These are phyloP conservation scores for Solanum phureja DNA, from an alignment of 257 asterid genomes.

Conservation along the genomic window DNA sequence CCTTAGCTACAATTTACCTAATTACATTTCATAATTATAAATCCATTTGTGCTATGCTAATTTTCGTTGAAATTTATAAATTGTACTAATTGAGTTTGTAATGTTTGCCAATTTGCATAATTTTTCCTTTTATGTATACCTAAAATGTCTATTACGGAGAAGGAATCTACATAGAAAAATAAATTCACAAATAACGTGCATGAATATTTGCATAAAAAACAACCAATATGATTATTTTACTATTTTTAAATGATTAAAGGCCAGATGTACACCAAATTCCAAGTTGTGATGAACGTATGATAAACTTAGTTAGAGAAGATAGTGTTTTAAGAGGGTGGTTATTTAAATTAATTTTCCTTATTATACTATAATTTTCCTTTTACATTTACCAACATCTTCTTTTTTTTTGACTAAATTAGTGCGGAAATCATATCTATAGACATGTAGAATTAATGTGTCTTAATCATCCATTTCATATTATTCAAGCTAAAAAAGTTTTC, in stretches of 20 bases:
- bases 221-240: not conserved
- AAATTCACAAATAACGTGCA: not conserved
- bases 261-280: not conserved
- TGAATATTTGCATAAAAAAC: not conserved
- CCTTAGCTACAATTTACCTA: not conserved
- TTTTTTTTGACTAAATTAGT: not conserved
- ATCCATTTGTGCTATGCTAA: not conserved
- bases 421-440: not conserved
- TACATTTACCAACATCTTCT: not conserved
- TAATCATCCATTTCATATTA: not conserved
- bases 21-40: too few species aligned
- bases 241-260: not conserved
- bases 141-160: not conserved
- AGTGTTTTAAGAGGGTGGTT: too few species aligned
- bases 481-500: not conserved
- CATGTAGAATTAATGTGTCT: not conserved
- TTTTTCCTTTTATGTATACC: not conserved
- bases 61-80: too few species aligned
- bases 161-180: not conserved
- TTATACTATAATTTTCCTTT: not conserved
- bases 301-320: not conserved
- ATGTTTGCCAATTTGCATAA: not conserved
- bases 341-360: not conserved
- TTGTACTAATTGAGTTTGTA: not conserved
- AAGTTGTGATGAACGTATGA: not conserved